Base-by-base conservation (phyloP, 441 rosid genomes). In the Erysimum cheiri region DNA sequence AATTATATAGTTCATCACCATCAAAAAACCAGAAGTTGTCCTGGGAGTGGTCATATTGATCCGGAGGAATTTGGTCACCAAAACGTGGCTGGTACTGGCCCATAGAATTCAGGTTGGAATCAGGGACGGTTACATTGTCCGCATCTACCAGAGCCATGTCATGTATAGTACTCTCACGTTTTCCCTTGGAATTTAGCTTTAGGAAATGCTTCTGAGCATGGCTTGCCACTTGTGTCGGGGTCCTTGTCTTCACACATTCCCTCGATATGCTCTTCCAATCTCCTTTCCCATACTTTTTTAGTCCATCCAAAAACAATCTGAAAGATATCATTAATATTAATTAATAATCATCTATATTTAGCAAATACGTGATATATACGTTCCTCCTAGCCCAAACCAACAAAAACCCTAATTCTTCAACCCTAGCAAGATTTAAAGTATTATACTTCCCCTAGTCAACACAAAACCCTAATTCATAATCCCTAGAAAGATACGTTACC, bases 211-310 rank as follows among this genome's bases (percentile, higher is more conserved):
- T 71, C 15, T 71, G 76, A 22, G 64, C 48, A 32, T 71, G 75
- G 57, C 63, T 71, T 41, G 75, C 69, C 3, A 71, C 69, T 63
- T 71, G 75, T 31, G 1, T 33, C 8, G 75, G 2, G 5, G 12
- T 43, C 63, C 69, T 62, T 53, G 75, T 1, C 69, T 3, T 35
- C 40, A 71, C 64, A 33, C 0, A 14, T 17, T 7, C 3, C 48
- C 56, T 71, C 47, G 75, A 10, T 41, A 63, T 63, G 4, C 2
- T 26, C 57, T 63, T 71, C 75, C 69, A 62, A 12, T 63, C 56
- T 53, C 75, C 69, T 54, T 29, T 53, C 49, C 57, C 64, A 15
- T 2, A 35, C 7, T 7, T 26, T 0, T 5, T 5, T 33, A 63
- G 24, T 36, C 75, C 75, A 3, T 6, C 9, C 36, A 62, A 32